Evolutionary conservation across 2,329 filamentous ascomycete genomes (phyloP).

Genomic region (Diaporthe vaccinii): DNA sequence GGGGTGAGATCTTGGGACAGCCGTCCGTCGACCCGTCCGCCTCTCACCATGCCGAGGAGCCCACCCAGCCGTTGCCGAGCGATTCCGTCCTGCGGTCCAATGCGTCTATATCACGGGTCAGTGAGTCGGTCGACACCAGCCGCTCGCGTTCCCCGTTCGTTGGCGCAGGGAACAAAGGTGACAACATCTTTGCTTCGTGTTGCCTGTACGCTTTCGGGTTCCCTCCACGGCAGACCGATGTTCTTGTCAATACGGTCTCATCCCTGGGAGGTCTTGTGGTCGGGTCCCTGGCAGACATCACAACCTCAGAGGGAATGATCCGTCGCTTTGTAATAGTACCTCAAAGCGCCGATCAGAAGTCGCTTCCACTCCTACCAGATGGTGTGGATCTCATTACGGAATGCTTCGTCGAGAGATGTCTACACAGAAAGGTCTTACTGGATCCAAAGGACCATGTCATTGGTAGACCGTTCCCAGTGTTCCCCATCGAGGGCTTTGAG

Average conservation of each 20-base stretch:
- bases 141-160: conserved; percentile 43
- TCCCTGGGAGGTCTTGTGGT: conserved; percentile 63
- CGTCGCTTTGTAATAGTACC: conserved; percentile 68
- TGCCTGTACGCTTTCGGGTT: conserved; percentile 74
- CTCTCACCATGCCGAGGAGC: conserved; percentile 35
- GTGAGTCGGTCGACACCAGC: conserved; percentile 23
- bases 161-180: conserved; percentile 46
- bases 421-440: conserved; percentile 77
- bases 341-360: conserved; percentile 61
- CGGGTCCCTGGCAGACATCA: conserved; percentile 57
- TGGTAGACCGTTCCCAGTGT: conserved; percentile 80
- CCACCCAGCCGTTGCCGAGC: conserved; percentile 35
- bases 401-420: conserved; percentile 92
- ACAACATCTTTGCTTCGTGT: conserved; percentile 67
- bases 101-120: conserved; percentile 10
- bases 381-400: conserved; percentile 78
- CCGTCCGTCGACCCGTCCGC: conserved; percentile 49
- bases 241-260: conserved; percentile 61
- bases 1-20: conserved; percentile 85
- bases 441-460: conserved; percentile 79
- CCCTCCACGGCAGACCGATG: conserved; percentile 61
- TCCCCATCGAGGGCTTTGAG: conserved; percentile 78
- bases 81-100: conserved; percentile 30
- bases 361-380: conserved; percentile 56
- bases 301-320: conserved; percentile 48